These are phyloP conservation scores for Neonectria sp. DNA, from an alignment of 2,329 filamentous ascomycete species.

Conservation along the genomic window DNA sequence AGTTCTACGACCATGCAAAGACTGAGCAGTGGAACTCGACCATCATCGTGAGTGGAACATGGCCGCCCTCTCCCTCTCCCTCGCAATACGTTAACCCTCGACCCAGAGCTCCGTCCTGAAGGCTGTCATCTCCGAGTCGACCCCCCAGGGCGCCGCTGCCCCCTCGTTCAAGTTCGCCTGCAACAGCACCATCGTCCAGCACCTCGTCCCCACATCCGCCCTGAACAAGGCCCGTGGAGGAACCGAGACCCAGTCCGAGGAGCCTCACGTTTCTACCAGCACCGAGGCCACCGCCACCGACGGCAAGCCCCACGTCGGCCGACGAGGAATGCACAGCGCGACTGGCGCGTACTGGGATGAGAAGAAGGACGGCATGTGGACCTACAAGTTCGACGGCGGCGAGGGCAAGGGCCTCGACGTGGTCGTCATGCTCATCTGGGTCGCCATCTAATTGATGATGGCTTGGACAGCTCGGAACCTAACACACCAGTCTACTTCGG, in stretches of 20 bases:
- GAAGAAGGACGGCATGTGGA: slow-evolving; percentile 92
- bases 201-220: slow-evolving; percentile 79
- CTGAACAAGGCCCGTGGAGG: slow-evolving; percentile 72
- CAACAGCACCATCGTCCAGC: slow-evolving; percentile 98
- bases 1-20: slow-evolving; percentile 89
- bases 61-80: slow-evolving; percentile 9
- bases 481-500: slow-evolving; percentile 27
- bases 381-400: slow-evolving; percentile 84
- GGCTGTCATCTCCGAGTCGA: slow-evolving; percentile 82
- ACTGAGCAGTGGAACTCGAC: slow-evolving; percentile 91
- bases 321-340: slow-evolving; percentile 91
- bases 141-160: slow-evolving; percentile 67
- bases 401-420: slow-evolving; percentile 78
- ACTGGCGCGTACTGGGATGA: slow-evolving; percentile 92
- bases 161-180: slow-evolving; percentile 93
- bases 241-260: slow-evolving; percentile 62
- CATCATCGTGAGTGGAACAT: slow-evolving; percentile 80
- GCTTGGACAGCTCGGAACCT: slow-evolving; percentile 22
- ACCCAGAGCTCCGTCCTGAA: slow-evolving; percentile 82
- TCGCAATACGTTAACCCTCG: slow-evolving; percentile 32
- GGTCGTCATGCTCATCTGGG: slow-evolving; percentile 84
- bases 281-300: slow-evolving; percentile 70
- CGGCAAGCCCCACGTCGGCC: slow-evolving; percentile 81
- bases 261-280: slow-evolving; percentile 70
- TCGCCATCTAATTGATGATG: slow-evolving; percentile 68